Base-by-base conservation (phyloP, 257 asterid species). In the Solanum pennellii region DNA sequence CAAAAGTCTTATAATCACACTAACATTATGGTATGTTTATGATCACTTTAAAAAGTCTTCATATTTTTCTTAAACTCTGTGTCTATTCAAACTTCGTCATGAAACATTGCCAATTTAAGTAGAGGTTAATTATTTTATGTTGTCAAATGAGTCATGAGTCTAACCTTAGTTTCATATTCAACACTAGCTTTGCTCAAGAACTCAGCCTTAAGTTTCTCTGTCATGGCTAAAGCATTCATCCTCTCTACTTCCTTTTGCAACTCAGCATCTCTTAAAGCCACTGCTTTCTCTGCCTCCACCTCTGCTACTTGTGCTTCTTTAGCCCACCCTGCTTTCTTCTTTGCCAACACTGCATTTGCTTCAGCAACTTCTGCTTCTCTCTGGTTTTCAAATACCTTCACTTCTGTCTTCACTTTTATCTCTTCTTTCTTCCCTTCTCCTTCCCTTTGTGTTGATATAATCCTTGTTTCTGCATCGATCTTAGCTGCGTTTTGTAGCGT, bases 261-360 rank as follows among this genome's bases (percentile, higher is more conserved):
- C 89, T 93, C 94, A 0, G 95, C 98, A 3, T 92, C 96, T 25
- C 95, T 88, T 14, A 94, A 84, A 0, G 94, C 95, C 88, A 94
- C 96, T 0, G 93, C 95, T 88, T 94, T 94, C 12, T 20, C 42
- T 2, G 98, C 92, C 92, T 93, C 94, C 69, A 93, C 98, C 91
- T 91, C 93, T 0, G 96, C 96, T 65, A 92, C 91, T 74, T 91
- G 87, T 12, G 94, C 93, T 91, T 90, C 93, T 87, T 83, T 89
- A 8, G 95, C 90, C 97, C 95, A 94, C 8, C 91, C 92, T 1
- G 96, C 96, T 91, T 94, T 94, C 92, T 94, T 92, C 87, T 90
- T 94, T 0, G 95, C 93, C 23, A 94, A 86, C 33, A 88, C 90
- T 1, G 97, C 88, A 20, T 94, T 93, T 0, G 95, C 94, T 89